Conservation (phyloP, 139 green algal genomes). For the Chlamydomonas incerta region DNA sequence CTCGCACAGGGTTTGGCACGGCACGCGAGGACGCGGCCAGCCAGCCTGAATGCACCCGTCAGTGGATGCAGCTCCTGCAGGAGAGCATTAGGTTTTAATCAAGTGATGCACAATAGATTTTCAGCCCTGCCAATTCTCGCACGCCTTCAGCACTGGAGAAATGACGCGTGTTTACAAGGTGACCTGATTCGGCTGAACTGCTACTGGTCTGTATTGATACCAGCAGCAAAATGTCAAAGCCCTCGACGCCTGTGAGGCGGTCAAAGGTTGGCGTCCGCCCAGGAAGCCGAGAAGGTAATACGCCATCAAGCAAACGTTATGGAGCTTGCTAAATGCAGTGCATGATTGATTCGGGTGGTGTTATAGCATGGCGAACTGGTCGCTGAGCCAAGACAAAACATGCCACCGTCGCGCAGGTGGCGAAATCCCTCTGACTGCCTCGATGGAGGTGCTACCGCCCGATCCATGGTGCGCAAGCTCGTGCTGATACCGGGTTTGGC, state of each 20-base stretch:
- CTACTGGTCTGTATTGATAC: background rate
- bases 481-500: background rate
- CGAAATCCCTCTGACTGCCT: constrained; percentile 36
- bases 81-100: no score
- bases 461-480: constrained; percentile 14
- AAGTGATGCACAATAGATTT: no score
- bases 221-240: constrained; percentile 10
- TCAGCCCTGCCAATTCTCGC: no score
- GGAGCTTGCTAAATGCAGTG: background rate
- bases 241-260: constrained; percentile 20
- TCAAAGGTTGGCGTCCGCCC: constrained; percentile 15
- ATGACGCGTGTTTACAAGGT: no score
- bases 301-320: no score
- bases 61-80: no score
- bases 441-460: constrained; percentile 40
- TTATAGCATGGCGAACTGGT: background rate
- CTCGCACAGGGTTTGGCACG: no score
- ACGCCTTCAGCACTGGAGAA: no score
- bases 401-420: background rate
- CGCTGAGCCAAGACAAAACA: no score
- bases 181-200: no score
- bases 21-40: no score
- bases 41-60: no score
- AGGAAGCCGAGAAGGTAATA: background rate
- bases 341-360: background rate